These are phyloP conservation scores for Fusarium sp. DNA, from an alignment of 2,329 filamentous ascomycete species.

Conservation along the genomic window DNA sequence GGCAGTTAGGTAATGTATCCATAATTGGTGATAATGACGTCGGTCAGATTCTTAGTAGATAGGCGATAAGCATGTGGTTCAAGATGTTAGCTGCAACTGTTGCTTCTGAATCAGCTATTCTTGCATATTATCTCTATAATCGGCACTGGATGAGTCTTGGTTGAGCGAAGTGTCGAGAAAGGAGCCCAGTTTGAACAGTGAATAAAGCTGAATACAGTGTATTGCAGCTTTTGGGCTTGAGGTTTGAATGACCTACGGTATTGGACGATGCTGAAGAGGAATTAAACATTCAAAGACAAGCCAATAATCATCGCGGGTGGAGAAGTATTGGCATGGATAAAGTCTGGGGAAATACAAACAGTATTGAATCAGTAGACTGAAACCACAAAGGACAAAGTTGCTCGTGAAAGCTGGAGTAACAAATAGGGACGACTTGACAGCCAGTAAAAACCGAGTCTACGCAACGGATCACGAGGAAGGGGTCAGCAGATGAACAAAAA, in stretches of 20 bases:
- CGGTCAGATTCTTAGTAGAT: neutral
- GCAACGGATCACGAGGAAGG: constrained; percentile 12
- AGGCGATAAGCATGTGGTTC: too few relatives aligned
- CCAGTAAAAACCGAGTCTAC: constrained; percentile 8
- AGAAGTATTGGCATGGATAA: too few relatives aligned
- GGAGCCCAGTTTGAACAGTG: too few relatives aligned
- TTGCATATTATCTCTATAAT: constrained; percentile 2
- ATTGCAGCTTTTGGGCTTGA: too few relatives aligned
- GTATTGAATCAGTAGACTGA: too few relatives aligned
- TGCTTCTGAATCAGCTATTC: constrained; percentile 1
- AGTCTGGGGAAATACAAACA: too few relatives aligned
- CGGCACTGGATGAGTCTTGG: constrained; percentile 4
- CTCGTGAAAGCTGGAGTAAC: constrained; percentile 3
- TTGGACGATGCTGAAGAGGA: too few relatives aligned
- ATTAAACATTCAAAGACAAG: too few relatives aligned
- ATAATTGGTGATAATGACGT: constrained; percentile 14
- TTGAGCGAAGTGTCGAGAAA: neutral
- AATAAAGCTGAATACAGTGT: too few relatives aligned
- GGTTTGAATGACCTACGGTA: too few relatives aligned
- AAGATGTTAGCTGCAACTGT: neutral
- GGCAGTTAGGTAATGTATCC: constrained; percentile 15
- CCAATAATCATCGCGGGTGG: too few relatives aligned
- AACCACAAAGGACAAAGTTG: too few relatives aligned
- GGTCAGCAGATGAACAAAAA: constrained; percentile 4
- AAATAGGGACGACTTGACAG: neutral